phyloP scores from a whole-genome alignment of 1,139 yeast genomes.

The Debaryomyces psychrophilus region DNA sequence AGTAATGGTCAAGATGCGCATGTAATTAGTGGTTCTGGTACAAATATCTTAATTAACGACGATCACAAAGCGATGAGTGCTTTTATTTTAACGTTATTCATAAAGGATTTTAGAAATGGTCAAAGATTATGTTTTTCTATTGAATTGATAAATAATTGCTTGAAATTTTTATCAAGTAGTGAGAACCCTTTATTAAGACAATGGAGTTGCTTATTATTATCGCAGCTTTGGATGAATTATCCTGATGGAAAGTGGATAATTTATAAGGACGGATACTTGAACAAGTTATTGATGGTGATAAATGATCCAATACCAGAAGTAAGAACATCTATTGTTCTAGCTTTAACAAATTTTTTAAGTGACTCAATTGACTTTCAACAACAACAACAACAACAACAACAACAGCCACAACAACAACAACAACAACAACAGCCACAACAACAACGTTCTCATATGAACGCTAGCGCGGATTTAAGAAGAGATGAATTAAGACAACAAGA shows the following conservation, averaged over 20 bases:
- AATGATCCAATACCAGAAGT: conserved; percentile 96
- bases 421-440: conserved; percentile 20
- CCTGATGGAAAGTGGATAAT: conserved; percentile 78
- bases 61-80: conserved; percentile 95
- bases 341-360: conserved; percentile 72
- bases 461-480: conserved; percentile 28
- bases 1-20: conserved; percentile 21
- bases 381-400: conserved; percentile 24
- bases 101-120: conserved; percentile 77
- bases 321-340: conserved; percentile 78
- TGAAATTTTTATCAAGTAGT: conserved; percentile 66
- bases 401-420: conserved; percentile 25
- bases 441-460: conserved; percentile 20
- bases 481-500: conserved; percentile 60
- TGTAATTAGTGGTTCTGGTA: conserved; percentile 16
- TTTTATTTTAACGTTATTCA: conserved; percentile 80
- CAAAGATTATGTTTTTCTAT: conserved; percentile 78
- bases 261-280: conserved; percentile 65
- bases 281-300: conserved; percentile 57
- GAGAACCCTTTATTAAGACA: conserved; percentile 88
- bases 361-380: conserved; percentile 31
- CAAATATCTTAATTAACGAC: conserved; percentile 51
- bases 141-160: conserved; percentile 70
- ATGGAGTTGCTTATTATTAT: conserved; percentile 83
- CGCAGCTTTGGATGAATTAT: conserved; percentile 75